phyloP scores from a whole-genome alignment of 441 rosid species.

The Populus hybrid region DNA sequence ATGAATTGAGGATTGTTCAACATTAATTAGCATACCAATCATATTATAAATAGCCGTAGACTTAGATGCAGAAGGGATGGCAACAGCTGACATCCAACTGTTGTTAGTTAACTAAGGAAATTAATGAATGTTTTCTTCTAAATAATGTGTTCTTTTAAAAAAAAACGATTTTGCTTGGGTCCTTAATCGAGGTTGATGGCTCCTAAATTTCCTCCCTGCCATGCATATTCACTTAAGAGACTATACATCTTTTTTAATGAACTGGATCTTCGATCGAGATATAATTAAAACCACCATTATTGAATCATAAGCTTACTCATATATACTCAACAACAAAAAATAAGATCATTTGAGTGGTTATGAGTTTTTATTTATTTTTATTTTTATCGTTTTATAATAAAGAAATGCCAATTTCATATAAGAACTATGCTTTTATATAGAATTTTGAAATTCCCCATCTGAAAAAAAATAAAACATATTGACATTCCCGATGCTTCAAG shows the following conservation, averaged over 20 bases:
- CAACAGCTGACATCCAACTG: background rate
- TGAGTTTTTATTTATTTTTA: too few relatives aligned
- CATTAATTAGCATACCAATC: background rate
- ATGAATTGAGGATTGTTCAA: too few relatives aligned
- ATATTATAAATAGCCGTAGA: background rate
- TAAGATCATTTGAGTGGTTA: background rate
- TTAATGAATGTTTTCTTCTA: too few relatives aligned
- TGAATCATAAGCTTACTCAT: background rate
- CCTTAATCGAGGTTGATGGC: background rate
- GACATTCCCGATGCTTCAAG: background rate
- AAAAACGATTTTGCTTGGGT: background rate
- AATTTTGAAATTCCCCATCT: too few relatives aligned
- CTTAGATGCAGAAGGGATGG: background rate
- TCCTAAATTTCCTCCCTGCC: background rate
- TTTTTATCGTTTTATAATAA: too few relatives aligned
- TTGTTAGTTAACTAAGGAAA: background rate
- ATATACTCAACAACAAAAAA: background rate
- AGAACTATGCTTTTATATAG: background rate
- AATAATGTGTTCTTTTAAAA: too few relatives aligned
- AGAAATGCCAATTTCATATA: background rate
- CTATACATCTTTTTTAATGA: too few relatives aligned
- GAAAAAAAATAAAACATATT: too few relatives aligned
- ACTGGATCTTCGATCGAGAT: too few relatives aligned
- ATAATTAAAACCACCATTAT: too few relatives aligned
- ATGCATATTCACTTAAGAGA: background rate